A percentile compares a stretch with the other conserved stretches of the same genome.
These are phyloP conservation scores for Boeremia exigua DNA, from an alignment of 2,329 filamentous ascomycete species.

Conservation along the genomic window DNA sequence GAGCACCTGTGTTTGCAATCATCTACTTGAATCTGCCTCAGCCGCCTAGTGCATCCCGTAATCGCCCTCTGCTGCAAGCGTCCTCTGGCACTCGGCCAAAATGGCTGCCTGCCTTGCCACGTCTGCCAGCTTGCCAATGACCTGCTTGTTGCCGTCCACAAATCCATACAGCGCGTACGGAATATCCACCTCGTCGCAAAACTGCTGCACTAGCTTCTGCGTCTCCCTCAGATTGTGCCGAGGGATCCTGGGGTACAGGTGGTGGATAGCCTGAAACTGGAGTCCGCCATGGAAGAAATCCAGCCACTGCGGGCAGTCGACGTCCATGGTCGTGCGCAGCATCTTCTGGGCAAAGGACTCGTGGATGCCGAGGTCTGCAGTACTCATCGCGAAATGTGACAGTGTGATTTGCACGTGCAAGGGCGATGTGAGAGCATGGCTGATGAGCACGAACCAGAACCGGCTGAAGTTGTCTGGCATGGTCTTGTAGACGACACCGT, in stretches of 20 bases:
- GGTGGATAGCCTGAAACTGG: slow-evolving; percentile 75
- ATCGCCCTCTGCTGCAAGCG: slow-evolving; percentile 46
- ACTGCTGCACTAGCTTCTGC: slow-evolving; percentile 66
- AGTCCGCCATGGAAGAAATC: slow-evolving; percentile 75
- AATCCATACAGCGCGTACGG: slow-evolving; percentile 68
- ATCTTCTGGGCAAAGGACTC: slow-evolving; percentile 74
- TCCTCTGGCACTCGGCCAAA: slow-evolving; percentile 61
- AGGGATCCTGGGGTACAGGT: slow-evolving; percentile 72
- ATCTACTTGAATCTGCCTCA: neutral
- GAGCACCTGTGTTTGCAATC: neutral
- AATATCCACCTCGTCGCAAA: slow-evolving; percentile 68
- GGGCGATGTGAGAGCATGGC: slow-evolving; percentile 70
- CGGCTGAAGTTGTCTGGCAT: slow-evolving; percentile 66
- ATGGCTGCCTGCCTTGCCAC: slow-evolving; percentile 67
- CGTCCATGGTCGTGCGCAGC: slow-evolving; percentile 75
- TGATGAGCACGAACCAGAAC: slow-evolving; percentile 67
- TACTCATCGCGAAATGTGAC: slow-evolving; percentile 75
- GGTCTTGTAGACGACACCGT: slow-evolving; percentile 65
- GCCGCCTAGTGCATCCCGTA: slow-evolving; percentile 32
- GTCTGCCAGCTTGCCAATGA: slow-evolving; percentile 62
- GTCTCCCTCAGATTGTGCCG: slow-evolving; percentile 69
- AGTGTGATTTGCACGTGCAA: slow-evolving; percentile 76
- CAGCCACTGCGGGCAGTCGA: slow-evolving; percentile 74
- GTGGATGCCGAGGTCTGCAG: slow-evolving; percentile 65
- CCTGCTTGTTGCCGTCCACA: slow-evolving; percentile 66